phyloP scores from a whole-genome alignment of 148 eudicot species.

The Vaccinium vitisidaea region DNA sequence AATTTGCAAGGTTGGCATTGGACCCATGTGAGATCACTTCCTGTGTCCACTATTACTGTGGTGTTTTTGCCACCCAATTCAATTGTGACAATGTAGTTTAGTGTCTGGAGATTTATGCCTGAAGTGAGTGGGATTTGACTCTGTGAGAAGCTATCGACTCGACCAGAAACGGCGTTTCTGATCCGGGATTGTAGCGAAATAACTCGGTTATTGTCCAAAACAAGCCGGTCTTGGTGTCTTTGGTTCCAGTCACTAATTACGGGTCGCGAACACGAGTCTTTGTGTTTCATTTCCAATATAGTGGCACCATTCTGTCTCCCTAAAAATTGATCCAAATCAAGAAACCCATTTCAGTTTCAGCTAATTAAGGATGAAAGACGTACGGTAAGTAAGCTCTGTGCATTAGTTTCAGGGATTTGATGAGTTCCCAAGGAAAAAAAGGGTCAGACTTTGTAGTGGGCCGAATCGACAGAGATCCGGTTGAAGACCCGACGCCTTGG shows the following conservation, averaged over 20 bases:
- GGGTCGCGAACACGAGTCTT: constrained; percentile 39
- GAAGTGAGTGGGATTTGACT: constrained; percentile 57
- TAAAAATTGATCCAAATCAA: constrained; percentile 18
- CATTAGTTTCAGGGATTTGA: not conserved
- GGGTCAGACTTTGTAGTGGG: not conserved
- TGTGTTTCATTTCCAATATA: constrained; percentile 66
- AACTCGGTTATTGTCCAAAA: constrained; percentile 50
- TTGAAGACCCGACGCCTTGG: no score
- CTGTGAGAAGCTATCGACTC: constrained; percentile 29
- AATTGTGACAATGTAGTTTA: constrained; percentile 71
- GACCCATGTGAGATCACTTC: constrained; percentile 84
- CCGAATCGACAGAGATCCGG: no score
- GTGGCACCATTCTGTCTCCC: constrained; percentile 48
- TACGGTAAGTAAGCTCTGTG: not conserved
- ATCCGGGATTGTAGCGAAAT: constrained; percentile 51
- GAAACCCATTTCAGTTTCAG: not conserved
- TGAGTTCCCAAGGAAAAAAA: not conserved
- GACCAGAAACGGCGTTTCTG: constrained; percentile 22
- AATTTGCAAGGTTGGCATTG: constrained; percentile 79
- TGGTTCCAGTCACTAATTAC: constrained; percentile 22
- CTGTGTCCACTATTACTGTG: constrained; percentile 81
- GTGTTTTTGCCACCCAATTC: constrained; percentile 55
- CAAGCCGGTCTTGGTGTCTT: constrained; percentile 40
- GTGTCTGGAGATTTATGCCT: constrained; percentile 65
- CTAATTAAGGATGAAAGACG: not conserved